Evolutionary conservation across 768 basidiomycete genomes (phyloP).

Genomic region (Suillus brevipes): DNA sequence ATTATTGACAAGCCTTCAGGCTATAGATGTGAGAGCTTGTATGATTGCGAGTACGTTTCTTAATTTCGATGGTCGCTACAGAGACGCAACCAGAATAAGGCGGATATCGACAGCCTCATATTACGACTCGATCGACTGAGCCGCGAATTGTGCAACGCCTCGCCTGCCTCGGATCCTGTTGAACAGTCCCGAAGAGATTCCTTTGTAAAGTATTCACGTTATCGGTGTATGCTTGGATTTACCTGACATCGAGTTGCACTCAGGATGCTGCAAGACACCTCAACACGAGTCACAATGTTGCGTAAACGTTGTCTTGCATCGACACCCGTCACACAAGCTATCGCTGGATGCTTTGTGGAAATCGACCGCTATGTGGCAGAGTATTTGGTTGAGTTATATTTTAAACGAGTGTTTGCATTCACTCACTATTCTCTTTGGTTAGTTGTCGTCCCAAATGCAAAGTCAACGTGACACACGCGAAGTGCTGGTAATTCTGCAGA

Average conservation of each 20-base stretch:
- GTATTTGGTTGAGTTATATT: neutral
- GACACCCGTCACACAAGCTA: neutral
- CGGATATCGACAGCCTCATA: neutral
- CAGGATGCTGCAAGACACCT: neutral
- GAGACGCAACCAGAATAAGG: neutral
- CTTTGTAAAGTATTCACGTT: neutral
- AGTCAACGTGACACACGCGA: neutral
- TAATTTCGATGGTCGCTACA: neutral
- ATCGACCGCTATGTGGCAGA: neutral
- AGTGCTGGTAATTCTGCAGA: neutral
- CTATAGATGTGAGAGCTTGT: neutral
- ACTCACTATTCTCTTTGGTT: neutral
- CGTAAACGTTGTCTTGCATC: neutral
- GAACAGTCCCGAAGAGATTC: neutral
- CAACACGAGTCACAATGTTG: neutral
- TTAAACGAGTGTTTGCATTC: neutral
- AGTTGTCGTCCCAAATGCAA: neutral
- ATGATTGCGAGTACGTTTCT: neutral
- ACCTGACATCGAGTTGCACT: neutral
- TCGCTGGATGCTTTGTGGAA: neutral
- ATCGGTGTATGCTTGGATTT: neutral
- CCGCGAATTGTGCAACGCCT: neutral
- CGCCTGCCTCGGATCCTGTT: neutral
- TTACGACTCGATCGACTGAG: neutral
- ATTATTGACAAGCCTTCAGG: neutral